Evolutionary conservation across 2,329 filamentous ascomycete genomes (phyloP), one percentile per base, ranked within the genome.

Genomic region (Neoascochyta sp.): DNA sequence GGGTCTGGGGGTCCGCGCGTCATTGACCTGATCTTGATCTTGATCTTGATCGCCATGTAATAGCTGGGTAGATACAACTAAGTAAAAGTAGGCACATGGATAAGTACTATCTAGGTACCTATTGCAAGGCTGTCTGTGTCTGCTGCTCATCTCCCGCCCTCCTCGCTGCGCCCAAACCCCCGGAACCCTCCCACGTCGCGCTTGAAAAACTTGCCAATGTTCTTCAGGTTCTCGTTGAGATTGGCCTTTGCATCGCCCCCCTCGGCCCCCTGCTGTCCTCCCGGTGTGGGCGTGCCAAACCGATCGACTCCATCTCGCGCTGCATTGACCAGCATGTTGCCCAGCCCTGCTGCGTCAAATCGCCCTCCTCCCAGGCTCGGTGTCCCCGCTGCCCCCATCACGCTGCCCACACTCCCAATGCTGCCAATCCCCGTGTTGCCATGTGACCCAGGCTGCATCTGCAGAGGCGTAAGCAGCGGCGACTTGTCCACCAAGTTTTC

Each of bases 201-300:
- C 41, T 83, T 80, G 69, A 96, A 96, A 67, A 96, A 95, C 65
- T 94, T 95, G 14, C 90, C 90, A 65, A 98, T 86, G 60, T 87
- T 95, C 68, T 87, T 89, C 64, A 96, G 61, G 63, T 95, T 95
- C 64, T 94, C 89, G 58, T 95, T 94, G 43, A 95, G 76, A 29
- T 83, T 86, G 6, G 76, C 78, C 51, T 82, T 79, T 5, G 24
- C 62, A 35, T 35, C 53, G 31, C 31, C 57, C 14, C 13, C 48
- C 31, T 28, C 41, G 2, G 50, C 53, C 27, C 27, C 44, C 21
- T 38, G 49, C 60, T 23, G 64, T 60, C 30, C 49, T 34, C 38
- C 61, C 38, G 26, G 57, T 36, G 34, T 59, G 27, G 32, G 55
- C 47, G 78, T 83, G 4, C 84, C 84, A 50, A 94, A 80, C 24